phyloP scores from a whole-genome alignment of 2,329 filamentous ascomycete genomes.

The Colletotrichum ledebouriae region DNA sequence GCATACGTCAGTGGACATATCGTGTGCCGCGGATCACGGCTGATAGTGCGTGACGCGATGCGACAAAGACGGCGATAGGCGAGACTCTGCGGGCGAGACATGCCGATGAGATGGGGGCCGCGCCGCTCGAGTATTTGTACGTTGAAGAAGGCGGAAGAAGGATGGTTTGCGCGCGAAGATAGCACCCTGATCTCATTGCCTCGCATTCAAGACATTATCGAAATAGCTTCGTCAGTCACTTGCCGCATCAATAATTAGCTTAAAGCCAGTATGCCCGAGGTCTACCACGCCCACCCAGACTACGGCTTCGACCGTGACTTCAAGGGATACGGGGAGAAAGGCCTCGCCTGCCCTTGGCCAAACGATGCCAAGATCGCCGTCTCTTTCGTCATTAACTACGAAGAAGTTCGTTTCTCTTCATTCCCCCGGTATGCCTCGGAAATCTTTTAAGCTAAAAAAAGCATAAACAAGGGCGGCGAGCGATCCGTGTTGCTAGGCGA shows the following conservation, averaged over 20 bases:
- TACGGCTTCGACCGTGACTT: slow-evolving; percentile 51
- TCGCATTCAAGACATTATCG: not conserved
- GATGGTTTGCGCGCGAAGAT: too few relatives aligned
- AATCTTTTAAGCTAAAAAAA: not conserved
- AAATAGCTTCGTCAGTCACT: not conserved
- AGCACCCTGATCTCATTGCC: not conserved
- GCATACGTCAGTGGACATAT: not conserved
- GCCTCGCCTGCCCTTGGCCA: slow-evolving; percentile 54
- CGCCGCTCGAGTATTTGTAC: slow-evolving; percentile 9
- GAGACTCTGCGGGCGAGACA: slow-evolving; percentile 1
- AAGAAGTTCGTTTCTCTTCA: slow-evolving; percentile 51
- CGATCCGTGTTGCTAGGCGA: slow-evolving; percentile 55
- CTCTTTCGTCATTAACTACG: slow-evolving; percentile 61
- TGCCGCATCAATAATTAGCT: not conserved
- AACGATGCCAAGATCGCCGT: slow-evolving; percentile 58
- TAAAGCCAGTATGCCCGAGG: slow-evolving; percentile 45
- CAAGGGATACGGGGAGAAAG: slow-evolving; percentile 57
- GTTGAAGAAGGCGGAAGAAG: not conserved
- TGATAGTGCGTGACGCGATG: slow-evolving; percentile 1
- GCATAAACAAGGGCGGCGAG: slow-evolving; percentile 49
- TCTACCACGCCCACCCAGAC: slow-evolving; percentile 48
- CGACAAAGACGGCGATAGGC: not conserved
- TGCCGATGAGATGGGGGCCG: slow-evolving; percentile 11
- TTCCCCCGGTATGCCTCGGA: not conserved
- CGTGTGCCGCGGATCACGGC: not conserved